Conservation (phyloP, 495 filamentous ascomycete genomes). For the Annulohypoxylon moriforme region DNA sequence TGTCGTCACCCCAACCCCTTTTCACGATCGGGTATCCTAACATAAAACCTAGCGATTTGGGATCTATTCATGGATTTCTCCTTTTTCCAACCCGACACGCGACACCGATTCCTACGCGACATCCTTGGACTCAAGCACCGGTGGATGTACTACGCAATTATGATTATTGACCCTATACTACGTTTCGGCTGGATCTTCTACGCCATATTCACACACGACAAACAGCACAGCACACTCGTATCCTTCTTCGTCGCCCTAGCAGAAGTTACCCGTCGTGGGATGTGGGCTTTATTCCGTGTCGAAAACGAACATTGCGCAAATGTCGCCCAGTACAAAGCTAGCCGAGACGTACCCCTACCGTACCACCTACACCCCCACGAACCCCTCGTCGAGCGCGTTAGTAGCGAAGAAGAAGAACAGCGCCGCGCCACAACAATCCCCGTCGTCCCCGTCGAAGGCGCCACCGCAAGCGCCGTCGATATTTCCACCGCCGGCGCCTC, state of each 20-base stretch:
- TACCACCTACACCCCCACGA: slow-evolving; percentile 66
- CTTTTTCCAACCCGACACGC: slow-evolving; percentile 78
- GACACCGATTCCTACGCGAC: slow-evolving; percentile 77
- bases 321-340: slow-evolving; percentile 84
- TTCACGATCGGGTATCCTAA: neutral
- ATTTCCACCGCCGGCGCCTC: slow-evolving; percentile 25
- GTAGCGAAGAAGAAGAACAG: slow-evolving; percentile 41
- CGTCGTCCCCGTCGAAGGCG: slow-evolving; percentile 31
- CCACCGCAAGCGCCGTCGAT: slow-evolving; percentile 29
- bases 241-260: slow-evolving; percentile 80
- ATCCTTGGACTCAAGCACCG: slow-evolving; percentile 78
- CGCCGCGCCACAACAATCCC: slow-evolving; percentile 10
- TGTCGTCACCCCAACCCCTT: neutral
- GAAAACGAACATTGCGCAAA: slow-evolving; percentile 97
- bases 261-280: slow-evolving; percentile 82
- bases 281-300: slow-evolving; percentile 93
- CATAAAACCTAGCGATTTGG: slow-evolving; percentile 73
- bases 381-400: slow-evolving; percentile 47
- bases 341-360: slow-evolving; percentile 81
- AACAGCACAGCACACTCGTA: slow-evolving; percentile 82
- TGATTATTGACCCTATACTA: slow-evolving; percentile 85
- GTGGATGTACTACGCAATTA: slow-evolving; percentile 87
- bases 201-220: slow-evolving; percentile 78
- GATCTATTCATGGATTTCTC: slow-evolving; percentile 98
- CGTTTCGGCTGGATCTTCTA: slow-evolving; percentile 98